Evolutionary conservation across 192 early-diverging fungal genomes (phyloP), one percentile per base, ranked within the genome.

Genomic region (Rhizophagus clarus): DNA sequence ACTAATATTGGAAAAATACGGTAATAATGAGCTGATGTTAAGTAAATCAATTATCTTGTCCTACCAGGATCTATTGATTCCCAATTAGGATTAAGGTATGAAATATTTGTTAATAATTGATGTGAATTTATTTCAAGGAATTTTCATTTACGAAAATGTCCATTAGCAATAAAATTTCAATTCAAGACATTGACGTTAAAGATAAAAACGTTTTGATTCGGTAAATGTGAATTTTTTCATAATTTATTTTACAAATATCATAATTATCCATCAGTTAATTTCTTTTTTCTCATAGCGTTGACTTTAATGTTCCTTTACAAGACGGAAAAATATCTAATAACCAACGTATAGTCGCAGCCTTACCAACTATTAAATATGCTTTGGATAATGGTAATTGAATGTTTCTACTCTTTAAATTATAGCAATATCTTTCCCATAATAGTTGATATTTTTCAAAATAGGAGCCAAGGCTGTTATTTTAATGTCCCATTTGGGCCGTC

Each of bases 291-390:
- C 40, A 64, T 84, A 96, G 94, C 67, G 97, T 98, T 47, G 97
- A 99, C 92, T 99, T 99, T 85, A 99, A 99, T 86, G 98, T 99
- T n/a, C 98, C 98, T 64, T 94, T 98, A 81, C 92, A 94, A 81
- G 89, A 94, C 51, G 93, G 91, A 80, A 92, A 92, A 82, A 98
- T 99, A 85, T 93, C 96, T 77, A 98, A 98, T 93, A 97, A 98
- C 88, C 93, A 95, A 87, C 94, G 98, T 82, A 98, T 99, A 81
- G 90, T 89, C 56, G 96, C 95, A 63, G 98, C 98, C 61, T 83
- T 99, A 72, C 98, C 97, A 47, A 98, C 95, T 47, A 93, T 99
- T 88, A 89, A 96, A 80, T 91, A 98, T 83, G 95, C 93, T 60
- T 87, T 97, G 42, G 91, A 96, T 22, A 84, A 97, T 37, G 95